Evolutionary conservation across 2,329 filamentous ascomycete genomes (phyloP), one percentile per base, ranked within the genome.

Genomic region (Beauveria asiatica): DNA sequence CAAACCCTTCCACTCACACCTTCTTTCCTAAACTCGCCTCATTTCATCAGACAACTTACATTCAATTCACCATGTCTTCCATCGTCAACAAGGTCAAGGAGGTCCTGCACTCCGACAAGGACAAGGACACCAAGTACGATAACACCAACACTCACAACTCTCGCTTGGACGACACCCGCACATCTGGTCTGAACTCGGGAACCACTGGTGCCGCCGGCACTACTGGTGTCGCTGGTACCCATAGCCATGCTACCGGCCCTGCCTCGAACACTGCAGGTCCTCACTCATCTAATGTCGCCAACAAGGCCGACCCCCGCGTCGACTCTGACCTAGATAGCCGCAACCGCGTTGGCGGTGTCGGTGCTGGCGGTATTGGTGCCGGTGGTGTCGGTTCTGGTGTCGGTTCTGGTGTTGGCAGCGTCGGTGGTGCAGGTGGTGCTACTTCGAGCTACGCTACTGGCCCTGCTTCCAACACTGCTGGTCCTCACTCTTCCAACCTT

Each of bases 1-100:
- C 21, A 60, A 27, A 60, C 8, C 21, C 19, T 23, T 23, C 6
- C 17, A 4, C 21, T 10, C 27, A 50, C 46, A 50, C 23, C 21
- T 50, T n/a, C 11, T 37, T 13, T 37, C 1, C 10, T 13, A 13
- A 13, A 13, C 11, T 37, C 11, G 33, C 11, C 5, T 37, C 11
- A 37, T 37, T 37, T 11, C 13, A 37, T 30, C 21, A 25, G 9
- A 53, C 25, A 48, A 48, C 9, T 27, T 49, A 16, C 42, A 67
- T 54, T 59, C 60, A 63, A 55, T 5, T 46, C 75, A 83, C 63
- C 68, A 84, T 84, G 82, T 82, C 82, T 72, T 72, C 73, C 66
- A 73, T 84, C 67, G 71, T 83, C 69, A 79, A 84, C 76, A 84
- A 84, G 73, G 77, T 83, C 70, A 84, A 84, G 78, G 80, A 83